Conservation (phyloP, 257 asterid species). For the Parsonsia alboflavescens region DNA sequence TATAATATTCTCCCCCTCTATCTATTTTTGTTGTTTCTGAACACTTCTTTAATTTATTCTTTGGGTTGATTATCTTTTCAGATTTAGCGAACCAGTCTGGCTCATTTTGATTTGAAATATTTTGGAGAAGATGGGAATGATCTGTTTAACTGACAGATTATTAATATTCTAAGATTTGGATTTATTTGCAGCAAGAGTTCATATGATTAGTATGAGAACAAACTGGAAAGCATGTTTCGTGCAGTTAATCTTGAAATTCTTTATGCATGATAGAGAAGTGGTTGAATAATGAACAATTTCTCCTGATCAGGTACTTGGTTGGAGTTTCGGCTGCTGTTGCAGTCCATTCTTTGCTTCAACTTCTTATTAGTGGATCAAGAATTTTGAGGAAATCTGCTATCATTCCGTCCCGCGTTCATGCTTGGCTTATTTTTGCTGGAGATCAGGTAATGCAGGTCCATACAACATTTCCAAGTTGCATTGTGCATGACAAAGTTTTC, state of each 20-base stretch:
- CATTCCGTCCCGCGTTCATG: slow-evolving; percentile 53
- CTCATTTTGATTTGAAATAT: not conserved
- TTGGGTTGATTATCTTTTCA: not conserved
- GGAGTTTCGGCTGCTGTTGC: slow-evolving; percentile 79
- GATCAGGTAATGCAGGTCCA: slow-evolving; percentile 53
- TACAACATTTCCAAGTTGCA: not conserved
- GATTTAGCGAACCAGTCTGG: not conserved
- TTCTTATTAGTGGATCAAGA: slow-evolving; percentile 41
- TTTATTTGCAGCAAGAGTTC: not conserved
- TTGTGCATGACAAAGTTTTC: no score
- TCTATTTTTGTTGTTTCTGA: not conserved
- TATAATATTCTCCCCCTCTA: no score
- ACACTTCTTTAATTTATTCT: no score
- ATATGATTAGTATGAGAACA: not conserved
- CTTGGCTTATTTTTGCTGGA: slow-evolving; percentile 77
- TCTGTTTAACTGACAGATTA: no score
- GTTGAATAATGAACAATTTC: slow-evolving; percentile 28
- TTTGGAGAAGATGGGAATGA: not conserved
- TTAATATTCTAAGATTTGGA: not conserved
- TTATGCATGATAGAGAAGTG: not conserved
- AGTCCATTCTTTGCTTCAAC: slow-evolving; percentile 62
- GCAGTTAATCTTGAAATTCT: not conserved
- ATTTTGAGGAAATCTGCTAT: slow-evolving; percentile 37
- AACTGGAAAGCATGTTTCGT: not conserved
- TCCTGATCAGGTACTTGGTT: slow-evolving; percentile 57